phyloP scores from a whole-genome alignment of 1,284 basidiomycete species.

The Leccinum cinnamomeum region DNA sequence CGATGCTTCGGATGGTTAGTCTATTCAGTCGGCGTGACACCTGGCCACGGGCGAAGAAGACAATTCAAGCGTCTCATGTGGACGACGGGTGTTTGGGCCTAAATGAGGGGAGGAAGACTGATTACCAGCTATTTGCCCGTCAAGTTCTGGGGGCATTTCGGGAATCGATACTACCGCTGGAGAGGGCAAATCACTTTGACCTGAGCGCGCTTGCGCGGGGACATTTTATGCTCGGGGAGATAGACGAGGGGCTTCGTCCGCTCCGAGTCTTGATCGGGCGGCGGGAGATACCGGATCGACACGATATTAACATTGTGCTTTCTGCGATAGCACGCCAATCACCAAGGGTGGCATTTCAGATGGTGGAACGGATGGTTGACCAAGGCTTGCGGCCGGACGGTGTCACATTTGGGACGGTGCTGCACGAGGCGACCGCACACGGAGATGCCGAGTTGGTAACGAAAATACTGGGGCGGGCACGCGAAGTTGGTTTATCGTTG shows the following conservation, averaged over 20 bases:
- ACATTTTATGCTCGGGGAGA: constrained; percentile 56
- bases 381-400: constrained; percentile 49
- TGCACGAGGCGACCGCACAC: constrained; percentile 53
- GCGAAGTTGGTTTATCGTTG: constrained; percentile 37
- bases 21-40: constrained; percentile 44
- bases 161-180: constrained; percentile 45
- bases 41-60: constrained; percentile 16
- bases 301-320: constrained; percentile 65
- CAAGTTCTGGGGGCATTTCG: constrained; percentile 48
- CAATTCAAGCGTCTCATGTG: not conserved
- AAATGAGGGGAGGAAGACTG: constrained; percentile 9
- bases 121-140: constrained; percentile 41
- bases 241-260: constrained; percentile 46
- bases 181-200: constrained; percentile 46
- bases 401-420: constrained; percentile 57
- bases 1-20: constrained; percentile 58
- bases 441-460: constrained; percentile 45
- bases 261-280: constrained; percentile 49
- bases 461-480: constrained; percentile 43
- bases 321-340: constrained; percentile 51
- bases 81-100: constrained; percentile 5
- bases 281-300: constrained; percentile 53
- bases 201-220: constrained; percentile 63
- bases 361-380: constrained; percentile 50
- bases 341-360: constrained; percentile 44